A percentile compares a stretch with the other conserved stretches of the same genome.
Conservation (phyloP, 2,329 filamentous ascomycete genomes). For the Shiraia sp. region DNA sequence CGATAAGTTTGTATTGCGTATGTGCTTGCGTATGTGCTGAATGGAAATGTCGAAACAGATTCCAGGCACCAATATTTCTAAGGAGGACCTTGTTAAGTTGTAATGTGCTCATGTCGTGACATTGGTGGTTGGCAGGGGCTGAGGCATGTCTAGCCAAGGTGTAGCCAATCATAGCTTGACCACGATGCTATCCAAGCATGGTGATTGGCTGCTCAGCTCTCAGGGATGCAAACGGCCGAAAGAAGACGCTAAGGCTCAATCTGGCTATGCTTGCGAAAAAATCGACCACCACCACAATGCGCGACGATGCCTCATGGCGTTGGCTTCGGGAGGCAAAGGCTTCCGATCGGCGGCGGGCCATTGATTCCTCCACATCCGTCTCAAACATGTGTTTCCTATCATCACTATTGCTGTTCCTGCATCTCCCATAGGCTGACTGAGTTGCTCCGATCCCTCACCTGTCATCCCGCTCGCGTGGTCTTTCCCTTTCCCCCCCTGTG, state of each 20-base stretch:
- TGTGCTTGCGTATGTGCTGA: background rate
- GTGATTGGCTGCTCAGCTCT: too few species aligned
- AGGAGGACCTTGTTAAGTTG: conserved; percentile 1
- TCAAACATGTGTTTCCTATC: conserved; percentile 12
- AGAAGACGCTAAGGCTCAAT: conserved; percentile 4
- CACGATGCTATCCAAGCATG: too few species aligned
- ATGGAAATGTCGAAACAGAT: background rate
- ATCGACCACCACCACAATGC: conserved; percentile 8
- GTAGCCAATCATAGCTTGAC: conserved; percentile 2
- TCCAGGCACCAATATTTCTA: conserved; percentile 12
- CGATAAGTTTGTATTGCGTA: background rate
- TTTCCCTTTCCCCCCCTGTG: conserved; percentile 6
- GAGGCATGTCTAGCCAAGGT: conserved; percentile 12
- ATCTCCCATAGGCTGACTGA: conserved; percentile 14
- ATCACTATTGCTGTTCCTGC: conserved; percentile 9
- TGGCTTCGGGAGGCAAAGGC: conserved; percentile 10
- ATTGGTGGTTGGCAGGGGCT: conserved; percentile 4
- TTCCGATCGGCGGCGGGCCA: conserved; percentile 8
- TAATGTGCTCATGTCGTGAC: background rate
- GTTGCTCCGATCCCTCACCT: conserved; percentile 6
- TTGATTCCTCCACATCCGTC: conserved; percentile 8
- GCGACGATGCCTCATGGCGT: conserved; percentile 11
- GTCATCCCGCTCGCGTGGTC: conserved; percentile 15
- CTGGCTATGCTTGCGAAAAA: conserved; percentile 28
- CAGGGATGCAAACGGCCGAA: background rate